Evolutionary conservation across 1,139 yeast species (phyloP).

Genomic region (Yamadazyma buinensis): DNA sequence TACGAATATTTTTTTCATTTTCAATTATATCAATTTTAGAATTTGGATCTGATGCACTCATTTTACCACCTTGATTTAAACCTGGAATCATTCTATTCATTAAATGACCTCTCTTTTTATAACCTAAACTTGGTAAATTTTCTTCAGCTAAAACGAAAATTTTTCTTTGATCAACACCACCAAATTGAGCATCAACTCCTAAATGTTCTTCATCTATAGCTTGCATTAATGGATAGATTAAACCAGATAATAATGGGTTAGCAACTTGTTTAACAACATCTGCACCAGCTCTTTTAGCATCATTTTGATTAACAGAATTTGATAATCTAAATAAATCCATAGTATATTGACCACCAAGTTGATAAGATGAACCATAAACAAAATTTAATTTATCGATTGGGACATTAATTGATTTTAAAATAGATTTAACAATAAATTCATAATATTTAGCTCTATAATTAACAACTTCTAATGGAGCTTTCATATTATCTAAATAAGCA

Average conservation of each 20-base stretch:
- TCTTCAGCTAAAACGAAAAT: conserved; percentile 97
- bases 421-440: conserved; percentile 76
- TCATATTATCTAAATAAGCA: conserved; percentile 97
- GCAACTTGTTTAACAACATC: conserved; percentile 98
- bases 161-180: conserved; percentile 98
- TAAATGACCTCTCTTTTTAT: conserved; percentile 95
- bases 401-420: conserved; percentile 79
- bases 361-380: conserved; percentile 86
- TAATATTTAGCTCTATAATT: conserved; percentile 86
- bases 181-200: conserved; percentile 90
- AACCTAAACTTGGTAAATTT: conserved; percentile 79
- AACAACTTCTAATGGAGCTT: conserved; percentile 93
- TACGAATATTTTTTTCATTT: conserved; percentile 80
- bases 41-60: conserved; percentile 99
- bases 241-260: conserved; percentile 88
- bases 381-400: conserved; percentile 86
- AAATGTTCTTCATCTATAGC: conserved; percentile 94
- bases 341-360: conserved; percentile 70
- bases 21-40: conserved; percentile 92
- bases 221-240: conserved; percentile 98
- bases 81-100: conserved; percentile 99
- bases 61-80: conserved; percentile 92
- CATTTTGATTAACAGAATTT: conserved; percentile 85
- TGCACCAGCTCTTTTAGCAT: conserved; percentile 98
- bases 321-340: conserved; percentile 84